Evolutionary conservation across 2,329 filamentous ascomycete species (phyloP), one percentile per base, ranked within the genome.

Genomic region (Monosporascus sp.): DNA sequence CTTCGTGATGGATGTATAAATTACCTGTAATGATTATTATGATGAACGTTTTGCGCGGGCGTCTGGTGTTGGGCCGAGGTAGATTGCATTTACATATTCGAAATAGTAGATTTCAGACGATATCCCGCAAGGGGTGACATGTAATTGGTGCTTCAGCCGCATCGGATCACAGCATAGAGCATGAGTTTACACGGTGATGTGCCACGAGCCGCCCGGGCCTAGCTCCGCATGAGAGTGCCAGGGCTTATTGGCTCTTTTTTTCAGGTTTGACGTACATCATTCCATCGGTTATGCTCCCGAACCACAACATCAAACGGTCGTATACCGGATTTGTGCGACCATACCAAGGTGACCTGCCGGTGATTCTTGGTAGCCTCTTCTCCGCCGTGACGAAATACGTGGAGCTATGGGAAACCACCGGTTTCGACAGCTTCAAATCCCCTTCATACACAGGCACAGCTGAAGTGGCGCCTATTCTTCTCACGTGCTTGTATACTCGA

Each of bases 211-310:
- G 19, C 31, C 31, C 9, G 31, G 31, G 31, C 14, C 14, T 43
- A 43, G 40, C 20, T 43, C 19, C 11, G 11, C 5, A 35, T 14
- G 11, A 14, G 31, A 35, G 31, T 14, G 17, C 16, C 43, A 16
- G 14, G 14, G 9, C 43, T 53, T 44, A 62, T 16, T 54, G 43
- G 9, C 55, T 27, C 49, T 60, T 64, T 37, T 59, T 61, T 20
- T 51, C 50, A 14, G 59, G 55, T 2, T 58, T 48, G 1, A 55
- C 57, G 44, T 63, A 64, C 49, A 53, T 40, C 50, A 63, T 27
- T 7, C 60, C 59, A 17, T 58, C 59, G 5, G 60, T 62, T n/a
- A 60, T 37, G 37, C 58, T 62, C 14, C 62, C 62, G 47, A 64
- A 60, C 62, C 62, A 62, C 3, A 63, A 46, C 48, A 60, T 60